phyloP scores from a whole-genome alignment of 352 stramenopile genomes.

The Ochromonadaceae sp. region DNA sequence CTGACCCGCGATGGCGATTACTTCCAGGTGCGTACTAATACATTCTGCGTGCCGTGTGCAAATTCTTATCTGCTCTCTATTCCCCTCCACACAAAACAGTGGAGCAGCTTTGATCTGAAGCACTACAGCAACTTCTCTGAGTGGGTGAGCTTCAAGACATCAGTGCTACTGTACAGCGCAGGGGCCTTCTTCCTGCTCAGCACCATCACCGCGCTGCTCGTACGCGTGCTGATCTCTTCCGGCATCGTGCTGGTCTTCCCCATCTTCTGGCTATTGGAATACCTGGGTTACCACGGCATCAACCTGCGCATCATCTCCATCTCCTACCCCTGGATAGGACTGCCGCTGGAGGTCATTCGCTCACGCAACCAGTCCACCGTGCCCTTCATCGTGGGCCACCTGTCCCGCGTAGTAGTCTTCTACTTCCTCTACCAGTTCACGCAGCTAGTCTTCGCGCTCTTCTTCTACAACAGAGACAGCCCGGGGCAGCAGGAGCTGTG shows the following conservation, averaged over 20 bases:
- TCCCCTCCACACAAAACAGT: not conserved
- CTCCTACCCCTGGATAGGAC: conserved; percentile 45
- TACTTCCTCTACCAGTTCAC: conserved; percentile 46
- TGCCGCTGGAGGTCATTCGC: conserved; percentile 25
- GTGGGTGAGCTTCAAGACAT: conserved; percentile 20
- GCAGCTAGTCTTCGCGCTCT: conserved; percentile 38
- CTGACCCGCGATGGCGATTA: conserved; percentile 9
- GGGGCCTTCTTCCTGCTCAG: conserved; percentile 43
- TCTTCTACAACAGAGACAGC: conserved; percentile 42
- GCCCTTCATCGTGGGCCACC: conserved; percentile 33
- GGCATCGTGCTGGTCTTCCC: conserved; percentile 46
- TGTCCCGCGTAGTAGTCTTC: conserved; percentile 40
- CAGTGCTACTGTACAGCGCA: conserved; percentile 21
- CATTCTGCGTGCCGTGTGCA: not conserved
- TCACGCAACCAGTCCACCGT: conserved; percentile 23
- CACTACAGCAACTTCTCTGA: conserved; percentile 1
- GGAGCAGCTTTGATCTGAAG: conserved; percentile 25
- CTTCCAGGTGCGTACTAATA: no score
- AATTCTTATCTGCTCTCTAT: not conserved
- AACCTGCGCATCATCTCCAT: conserved; percentile 31
- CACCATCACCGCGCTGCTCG: conserved; percentile 41
- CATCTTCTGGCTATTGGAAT: conserved; percentile 35
- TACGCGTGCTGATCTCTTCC: conserved; percentile 40
- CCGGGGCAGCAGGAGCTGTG: conserved; percentile 27
- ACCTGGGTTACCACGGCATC: not conserved